Evolutionary conservation across 805 yeast species (phyloP).

Genomic region (Jamesozyma gamospora): DNA sequence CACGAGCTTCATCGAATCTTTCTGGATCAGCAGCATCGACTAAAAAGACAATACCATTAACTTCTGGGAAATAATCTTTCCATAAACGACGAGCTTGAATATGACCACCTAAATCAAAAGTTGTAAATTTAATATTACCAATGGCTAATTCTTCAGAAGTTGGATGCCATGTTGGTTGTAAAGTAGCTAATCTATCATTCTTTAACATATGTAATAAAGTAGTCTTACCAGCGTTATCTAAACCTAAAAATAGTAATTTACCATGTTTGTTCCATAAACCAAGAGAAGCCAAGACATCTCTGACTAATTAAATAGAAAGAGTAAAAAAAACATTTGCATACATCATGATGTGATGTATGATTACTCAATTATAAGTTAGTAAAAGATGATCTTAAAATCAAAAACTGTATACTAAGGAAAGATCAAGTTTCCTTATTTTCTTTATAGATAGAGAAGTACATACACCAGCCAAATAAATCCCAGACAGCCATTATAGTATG

Average conservation of each 20-base stretch:
- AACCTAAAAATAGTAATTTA: conserved; percentile 87
- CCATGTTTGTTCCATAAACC: conserved; percentile 93
- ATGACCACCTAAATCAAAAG: conserved; percentile 98
- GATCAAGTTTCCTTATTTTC: not conserved
- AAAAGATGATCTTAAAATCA: not conserved
- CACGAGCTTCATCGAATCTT: conserved; percentile 89
- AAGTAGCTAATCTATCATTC: conserved; percentile 94
- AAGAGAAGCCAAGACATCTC: conserved; percentile 65
- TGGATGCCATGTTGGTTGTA: conserved; percentile 97
- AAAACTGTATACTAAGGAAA: not conserved
- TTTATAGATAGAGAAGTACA: conserved; percentile 6
- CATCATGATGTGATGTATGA: not conserved
- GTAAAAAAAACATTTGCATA: not conserved
- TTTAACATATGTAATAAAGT: conserved; percentile 76
- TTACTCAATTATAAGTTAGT: not conserved
- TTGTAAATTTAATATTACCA: conserved; percentile 92
- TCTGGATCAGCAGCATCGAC: conserved; percentile 97
- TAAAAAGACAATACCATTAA: conserved; percentile 89
- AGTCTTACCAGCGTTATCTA: conserved; percentile 97
- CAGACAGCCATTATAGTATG: conserved; percentile 16
- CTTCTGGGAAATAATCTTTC: conserved; percentile 99
- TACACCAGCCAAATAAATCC: conserved; percentile 31
- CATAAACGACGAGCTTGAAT: conserved; percentile 97
- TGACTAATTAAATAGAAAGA: conserved; percentile 33
- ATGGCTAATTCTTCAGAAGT: conserved; percentile 96